These are phyloP conservation scores for Ilex paraguariensis DNA, from an alignment of 305 asterid species.

Conservation along the genomic window DNA sequence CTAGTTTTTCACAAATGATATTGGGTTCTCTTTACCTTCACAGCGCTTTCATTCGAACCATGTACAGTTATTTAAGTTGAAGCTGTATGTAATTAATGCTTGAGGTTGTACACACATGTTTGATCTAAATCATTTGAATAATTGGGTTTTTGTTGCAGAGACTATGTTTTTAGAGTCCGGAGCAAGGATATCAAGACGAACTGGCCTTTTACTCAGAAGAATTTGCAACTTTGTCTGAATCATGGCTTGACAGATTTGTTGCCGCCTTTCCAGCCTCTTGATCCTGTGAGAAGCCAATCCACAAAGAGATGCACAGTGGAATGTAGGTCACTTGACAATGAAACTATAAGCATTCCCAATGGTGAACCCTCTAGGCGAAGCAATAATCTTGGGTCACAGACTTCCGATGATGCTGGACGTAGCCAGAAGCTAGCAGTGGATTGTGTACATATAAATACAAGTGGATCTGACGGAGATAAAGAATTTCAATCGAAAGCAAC, in stretches of 20 bases:
- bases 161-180: constrained; percentile 64
- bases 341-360: constrained; percentile 24
- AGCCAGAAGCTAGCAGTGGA: constrained; percentile 24
- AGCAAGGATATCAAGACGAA: constrained; percentile 62
- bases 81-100: too few species aligned
- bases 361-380: constrained; percentile 25
- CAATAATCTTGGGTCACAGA: constrained; percentile 17
- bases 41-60: too few species aligned
- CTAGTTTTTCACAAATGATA: constrained; percentile 21
- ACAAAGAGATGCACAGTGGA: constrained; percentile 20
- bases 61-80: too few species aligned
- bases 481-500: constrained; percentile 34
- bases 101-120: too few species aligned
- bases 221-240: constrained; percentile 71
- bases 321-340: constrained; percentile 10
- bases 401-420: constrained; percentile 19
- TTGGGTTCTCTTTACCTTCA: neutral
- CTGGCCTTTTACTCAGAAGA: constrained; percentile 90
- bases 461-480: constrained; percentile 41
- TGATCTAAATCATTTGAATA: neutral
- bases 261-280: constrained; percentile 80
- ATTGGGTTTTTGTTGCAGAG: constrained; percentile 45
- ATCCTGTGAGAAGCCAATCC: constrained; percentile 33
- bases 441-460: constrained; percentile 25
- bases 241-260: constrained; percentile 64